phyloP scores from a whole-genome alignment of 2,329 filamentous ascomycete species.

The Colletotrichum destructivum region DNA sequence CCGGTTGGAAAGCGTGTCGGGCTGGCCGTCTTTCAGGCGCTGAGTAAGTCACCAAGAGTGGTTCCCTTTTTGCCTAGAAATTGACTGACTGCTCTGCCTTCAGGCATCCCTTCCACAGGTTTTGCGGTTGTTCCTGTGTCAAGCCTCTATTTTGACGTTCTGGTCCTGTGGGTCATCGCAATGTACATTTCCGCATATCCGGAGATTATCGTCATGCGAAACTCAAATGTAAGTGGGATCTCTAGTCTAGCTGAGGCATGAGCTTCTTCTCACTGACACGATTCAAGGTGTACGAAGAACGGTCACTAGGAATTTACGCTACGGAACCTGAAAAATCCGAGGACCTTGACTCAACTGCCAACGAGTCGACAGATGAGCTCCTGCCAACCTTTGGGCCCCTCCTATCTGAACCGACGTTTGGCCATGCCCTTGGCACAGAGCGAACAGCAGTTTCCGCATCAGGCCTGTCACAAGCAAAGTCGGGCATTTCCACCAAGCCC shows the following conservation, averaged over 20 bases:
- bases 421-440: conserved; percentile 8
- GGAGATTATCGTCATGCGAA: conserved; percentile 74
- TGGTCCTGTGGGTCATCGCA: conserved; percentile 74
- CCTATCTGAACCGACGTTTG: conserved; percentile 35
- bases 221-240: conserved; percentile 58
- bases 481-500: conserved; percentile 62
- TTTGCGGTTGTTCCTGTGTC: conserved; percentile 76
- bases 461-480: conserved; percentile 48
- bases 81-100: conserved; percentile 38
- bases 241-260: not conserved
- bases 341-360: conserved; percentile 42
- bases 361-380: conserved; percentile 47
- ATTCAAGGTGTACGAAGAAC: conserved; percentile 78
- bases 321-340: conserved; percentile 49
- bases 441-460: conserved; percentile 44
- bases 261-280: not conserved
- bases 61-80: not conserved
- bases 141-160: conserved; percentile 68
- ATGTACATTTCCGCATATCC: conserved; percentile 78
- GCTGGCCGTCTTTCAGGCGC: conserved; percentile 76
- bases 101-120: conserved; percentile 74
- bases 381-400: conserved; percentile 8
- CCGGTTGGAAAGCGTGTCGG: conserved; percentile 69
- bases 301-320: conserved; percentile 73
- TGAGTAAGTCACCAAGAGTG: conserved; percentile 56